Base-by-base conservation (phyloP, 441 rosid genomes). In the Theobroma grandiflorum region DNA sequence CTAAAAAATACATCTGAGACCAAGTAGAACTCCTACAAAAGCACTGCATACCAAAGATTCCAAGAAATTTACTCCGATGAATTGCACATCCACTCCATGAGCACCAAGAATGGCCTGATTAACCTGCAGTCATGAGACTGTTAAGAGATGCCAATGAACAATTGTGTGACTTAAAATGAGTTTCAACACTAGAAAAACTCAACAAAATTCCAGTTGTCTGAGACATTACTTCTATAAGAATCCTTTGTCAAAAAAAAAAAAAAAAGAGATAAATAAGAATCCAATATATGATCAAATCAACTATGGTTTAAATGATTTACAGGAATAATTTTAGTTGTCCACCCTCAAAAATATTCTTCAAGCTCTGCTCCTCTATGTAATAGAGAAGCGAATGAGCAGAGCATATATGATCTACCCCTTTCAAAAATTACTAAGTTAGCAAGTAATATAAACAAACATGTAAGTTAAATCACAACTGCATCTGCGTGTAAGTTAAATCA, bases 31-130 rank as follows among this genome's bases (percentile, higher is more conserved):
- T 69, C 84, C 45, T 72, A 81, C 53, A 58, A 78, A 78, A 42
- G 63, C 6, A 18, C 78, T 65, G 81, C 82, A 53, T 91, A 95
- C 98, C 98, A 97, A 82, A 53, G 96, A 94, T 87, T 97, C 98
- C 84, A 95, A 86, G 86, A 97, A 95, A 87, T 87, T 88, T 79
- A 97, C 89, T 79, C 99, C 98, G 38, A 83, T 84, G 84, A 88
- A 95, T 87, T 95, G 99, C 71, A 85, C 94, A 77, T 94, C 91
- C 81, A 89, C 86, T 72, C 98, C 97, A 76, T 92, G 95, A 84
- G 81, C 76, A 42, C 98, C 97, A 83, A 87, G 84, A 83, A 90
- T 80, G 81, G 98, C 97, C 92, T 91, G 98, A 84, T 95, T 87
- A 79, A 95, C 89, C 99, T 93, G 96, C 61, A 84, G 82, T 65